Conservation (phyloP, 2,329 filamentous ascomycete genomes). For the Microdochium trichocladiopsis region DNA sequence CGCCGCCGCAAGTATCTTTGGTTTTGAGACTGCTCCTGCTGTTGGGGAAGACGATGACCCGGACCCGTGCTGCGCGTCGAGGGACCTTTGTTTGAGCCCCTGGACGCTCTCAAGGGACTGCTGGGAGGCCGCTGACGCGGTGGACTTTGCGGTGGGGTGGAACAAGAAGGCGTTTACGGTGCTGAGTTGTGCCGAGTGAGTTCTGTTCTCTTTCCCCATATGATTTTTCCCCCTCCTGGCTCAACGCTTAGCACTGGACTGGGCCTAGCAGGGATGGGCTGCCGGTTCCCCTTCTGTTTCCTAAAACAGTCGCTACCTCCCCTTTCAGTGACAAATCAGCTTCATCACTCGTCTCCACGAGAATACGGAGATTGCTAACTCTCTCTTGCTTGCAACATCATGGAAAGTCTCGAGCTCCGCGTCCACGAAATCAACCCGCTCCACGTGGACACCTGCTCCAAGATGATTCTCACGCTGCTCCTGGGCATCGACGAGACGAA, state of each 20-base stretch:
- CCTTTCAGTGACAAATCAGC: neutral
- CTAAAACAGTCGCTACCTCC: neutral
- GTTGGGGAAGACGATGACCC: neutral
- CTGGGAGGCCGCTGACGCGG: neutral
- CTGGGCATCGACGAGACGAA: neutral
- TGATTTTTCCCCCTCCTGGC: neutral
- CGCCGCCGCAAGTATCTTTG: neutral
- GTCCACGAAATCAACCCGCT: neutral
- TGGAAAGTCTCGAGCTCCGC: neutral
- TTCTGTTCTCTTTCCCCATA: neutral
- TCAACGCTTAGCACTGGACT: neutral
- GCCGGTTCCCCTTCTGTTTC: neutral
- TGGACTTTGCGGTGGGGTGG: neutral
- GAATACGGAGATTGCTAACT: neutral
- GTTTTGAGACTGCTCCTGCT: neutral
- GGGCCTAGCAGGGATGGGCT: neutral
- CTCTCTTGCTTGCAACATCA: neutral
- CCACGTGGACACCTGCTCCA: neutral
- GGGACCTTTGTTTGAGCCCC: neutral
- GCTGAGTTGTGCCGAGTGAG: neutral
- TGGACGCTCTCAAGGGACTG: neutral
- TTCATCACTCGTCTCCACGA: neutral
- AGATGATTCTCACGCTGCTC: neutral
- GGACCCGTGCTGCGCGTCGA: neutral
- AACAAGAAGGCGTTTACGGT: neutral